These are phyloP conservation scores for Davidsoniella australis DNA, from an alignment of 2,329 filamentous ascomycete genomes.

Conservation along the genomic window DNA sequence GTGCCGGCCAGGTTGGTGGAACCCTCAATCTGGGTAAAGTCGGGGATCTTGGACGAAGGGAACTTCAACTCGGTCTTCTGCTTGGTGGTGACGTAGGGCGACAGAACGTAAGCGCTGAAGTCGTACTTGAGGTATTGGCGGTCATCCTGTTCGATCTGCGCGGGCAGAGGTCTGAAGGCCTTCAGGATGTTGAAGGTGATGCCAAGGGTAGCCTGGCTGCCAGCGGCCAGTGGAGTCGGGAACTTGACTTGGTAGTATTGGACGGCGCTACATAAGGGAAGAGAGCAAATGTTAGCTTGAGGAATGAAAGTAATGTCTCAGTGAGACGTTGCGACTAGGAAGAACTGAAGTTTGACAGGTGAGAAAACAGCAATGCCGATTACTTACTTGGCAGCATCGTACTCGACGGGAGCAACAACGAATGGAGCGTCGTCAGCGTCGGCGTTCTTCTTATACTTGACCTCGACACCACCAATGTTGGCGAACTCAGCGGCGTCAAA, in stretches of 20 bases:
- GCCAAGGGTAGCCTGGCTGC: constrained; percentile 66
- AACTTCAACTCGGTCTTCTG: constrained; percentile 97
- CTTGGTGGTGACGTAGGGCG: constrained; percentile 70
- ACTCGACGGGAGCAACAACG: constrained; percentile 48
- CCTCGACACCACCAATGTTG: constrained; percentile 72
- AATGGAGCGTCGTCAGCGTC: constrained; percentile 35
- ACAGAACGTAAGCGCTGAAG: constrained; percentile 72
- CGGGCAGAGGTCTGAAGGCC: constrained; percentile 64
- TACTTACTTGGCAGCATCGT: constrained; percentile 39
- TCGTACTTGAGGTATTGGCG: constrained; percentile 74
- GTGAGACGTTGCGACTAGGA: no score
- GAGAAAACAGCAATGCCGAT: not conserved
- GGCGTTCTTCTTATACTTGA: constrained; percentile 75
- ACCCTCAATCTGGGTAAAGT: constrained; percentile 63
- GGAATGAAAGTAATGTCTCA: no score
- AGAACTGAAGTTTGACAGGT: no score
- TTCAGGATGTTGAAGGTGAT: constrained; percentile 73
- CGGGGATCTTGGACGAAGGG: constrained; percentile 57
- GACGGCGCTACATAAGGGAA: constrained; percentile 32
- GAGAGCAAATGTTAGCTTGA: constrained; percentile 13
- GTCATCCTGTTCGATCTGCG: constrained; percentile 65
- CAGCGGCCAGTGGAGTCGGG: constrained; percentile 56
- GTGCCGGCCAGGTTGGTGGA: constrained; percentile 67
- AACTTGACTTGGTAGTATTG: constrained; percentile 79
- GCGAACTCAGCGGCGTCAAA: constrained; percentile 63